Base-by-base conservation (phyloP, 2,329 filamentous ascomycete genomes). In the Pochonia chlamydosporia region DNA sequence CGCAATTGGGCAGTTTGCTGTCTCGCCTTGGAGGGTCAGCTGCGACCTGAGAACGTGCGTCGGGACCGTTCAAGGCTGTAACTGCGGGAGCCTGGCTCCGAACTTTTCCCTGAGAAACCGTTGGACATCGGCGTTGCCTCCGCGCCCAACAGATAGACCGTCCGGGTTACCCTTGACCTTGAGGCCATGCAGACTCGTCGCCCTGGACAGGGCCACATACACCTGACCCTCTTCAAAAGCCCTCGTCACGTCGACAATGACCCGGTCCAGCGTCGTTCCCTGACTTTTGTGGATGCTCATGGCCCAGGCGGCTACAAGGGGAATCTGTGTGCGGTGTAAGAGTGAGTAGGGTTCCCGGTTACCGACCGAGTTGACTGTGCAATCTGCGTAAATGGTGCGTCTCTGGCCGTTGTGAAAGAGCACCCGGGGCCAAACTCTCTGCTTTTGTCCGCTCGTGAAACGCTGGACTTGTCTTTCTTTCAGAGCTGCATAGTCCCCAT, bases 241-340 rank as follows among this genome's bases (percentile, higher is more conserved):
- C 5, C 61, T 59, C 1, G 59, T 57, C 5, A 85, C 57, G 55
- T 84, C 63, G 2, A 85, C 77, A 2, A 74, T 68, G 2, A 80
- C 79, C 4, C 71, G 70, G 18, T 83, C 74, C 4, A 86, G 63
- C 2, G 80, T 83, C 69, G 84, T 76, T 3, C 81, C 79, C 63
- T 85, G 78, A 4, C 71, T 72, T 58, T 82, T 84, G 58, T 85
- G 82, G 2, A 83, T 75, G 0, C 74, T 84, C 55, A 84, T 73
- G 0, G 82, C 82, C 76, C 81, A 85, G 0, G 74, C 82, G 0
- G 79, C 67, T 1, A 72, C 63, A 0, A 85, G 66, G 0, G 82
- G 82, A 5, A 85, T 71, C 56, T 85, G 81, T 0, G 79, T 81
- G n/a, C 82, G 68, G 1, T 68, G 66, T 0, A 83, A 57, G 1